Percentiles rank a stretch among this genome's conserved stretches.
Conservation (phyloP, 768 basidiomycete species). For the Leccinum broughii region DNA sequence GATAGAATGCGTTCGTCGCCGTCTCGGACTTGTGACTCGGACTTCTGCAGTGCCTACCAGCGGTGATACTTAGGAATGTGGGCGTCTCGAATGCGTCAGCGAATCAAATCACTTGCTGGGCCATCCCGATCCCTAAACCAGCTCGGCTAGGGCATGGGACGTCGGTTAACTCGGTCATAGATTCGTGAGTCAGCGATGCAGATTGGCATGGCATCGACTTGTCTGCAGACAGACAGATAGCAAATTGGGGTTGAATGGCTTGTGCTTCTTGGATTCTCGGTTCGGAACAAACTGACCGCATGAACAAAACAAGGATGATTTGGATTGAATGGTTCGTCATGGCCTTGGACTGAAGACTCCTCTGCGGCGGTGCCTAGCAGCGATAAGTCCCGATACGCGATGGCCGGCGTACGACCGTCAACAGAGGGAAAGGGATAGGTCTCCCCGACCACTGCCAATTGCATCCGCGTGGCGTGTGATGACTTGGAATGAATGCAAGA, state of each 20-base stretch:
- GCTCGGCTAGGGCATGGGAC: neutral
- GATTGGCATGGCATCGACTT: neutral
- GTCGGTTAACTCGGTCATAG: neutral
- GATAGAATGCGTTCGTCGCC: neutral
- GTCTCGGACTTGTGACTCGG: neutral
- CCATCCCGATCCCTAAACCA: neutral
- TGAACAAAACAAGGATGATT: neutral
- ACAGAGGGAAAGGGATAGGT: neutral
- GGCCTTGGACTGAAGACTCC: neutral
- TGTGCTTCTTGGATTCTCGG: neutral
- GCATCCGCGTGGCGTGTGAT: neutral
- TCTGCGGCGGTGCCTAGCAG: neutral
- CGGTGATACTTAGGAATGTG: neutral
- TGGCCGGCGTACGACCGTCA: neutral
- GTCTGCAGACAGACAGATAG: neutral
- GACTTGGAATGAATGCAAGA: neutral
- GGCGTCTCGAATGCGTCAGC: neutral
- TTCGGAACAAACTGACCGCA: neutral
- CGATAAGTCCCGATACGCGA: neutral
- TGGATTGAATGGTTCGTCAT: neutral
- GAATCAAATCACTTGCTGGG: neutral
- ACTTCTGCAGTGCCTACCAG: neutral
- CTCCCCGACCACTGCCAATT: neutral
- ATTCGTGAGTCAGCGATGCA: neutral
- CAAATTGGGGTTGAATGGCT: neutral